These are phyloP conservation scores for Rehmannia glutinosa DNA, from an alignment of 257 asterid genomes.

Conservation along the genomic window DNA sequence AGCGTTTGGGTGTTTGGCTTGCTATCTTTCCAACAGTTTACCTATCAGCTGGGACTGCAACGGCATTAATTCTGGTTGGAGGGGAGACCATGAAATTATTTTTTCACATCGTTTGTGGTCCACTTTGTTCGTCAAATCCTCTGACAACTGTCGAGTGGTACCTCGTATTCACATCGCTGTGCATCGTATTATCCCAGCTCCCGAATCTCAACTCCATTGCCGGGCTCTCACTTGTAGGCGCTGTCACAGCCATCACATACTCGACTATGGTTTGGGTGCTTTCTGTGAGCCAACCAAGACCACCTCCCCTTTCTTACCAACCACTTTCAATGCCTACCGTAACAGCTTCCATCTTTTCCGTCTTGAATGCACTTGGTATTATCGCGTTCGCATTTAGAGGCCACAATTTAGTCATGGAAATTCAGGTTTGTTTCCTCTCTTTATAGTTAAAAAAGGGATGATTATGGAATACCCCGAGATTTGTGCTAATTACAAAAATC, in stretches of 20 bases:
- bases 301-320: slow-evolving; percentile 67
- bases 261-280: slow-evolving; percentile 96
- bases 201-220: slow-evolving; percentile 98
- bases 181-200: slow-evolving; percentile 92
- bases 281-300: slow-evolving; percentile 84
- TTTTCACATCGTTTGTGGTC: slow-evolving; percentile 96
- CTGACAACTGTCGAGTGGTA: slow-evolving; percentile 98
- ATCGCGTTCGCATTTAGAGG: slow-evolving; percentile 93
- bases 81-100: slow-evolving; percentile 99
- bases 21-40: slow-evolving; percentile 97
- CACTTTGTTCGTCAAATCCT: slow-evolving; percentile 83
- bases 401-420: slow-evolving; percentile 88
- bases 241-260: slow-evolving; percentile 88
- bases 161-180: slow-evolving; percentile 87
- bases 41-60: slow-evolving; percentile 96
- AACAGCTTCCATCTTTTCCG: slow-evolving; percentile 60
- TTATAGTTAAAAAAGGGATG: too few species aligned
- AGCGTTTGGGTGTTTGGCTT: slow-evolving; percentile 91
- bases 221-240: slow-evolving; percentile 93
- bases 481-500: too few species aligned
- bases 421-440: slow-evolving; percentile 55
- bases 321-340: slow-evolving; percentile 64
- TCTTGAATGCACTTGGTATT: slow-evolving; percentile 90
- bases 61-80: slow-evolving; percentile 90
- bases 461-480: too few species aligned